phyloP scores from a whole-genome alignment of 2,329 filamentous ascomycete genomes.

The Septoria petroselini region DNA sequence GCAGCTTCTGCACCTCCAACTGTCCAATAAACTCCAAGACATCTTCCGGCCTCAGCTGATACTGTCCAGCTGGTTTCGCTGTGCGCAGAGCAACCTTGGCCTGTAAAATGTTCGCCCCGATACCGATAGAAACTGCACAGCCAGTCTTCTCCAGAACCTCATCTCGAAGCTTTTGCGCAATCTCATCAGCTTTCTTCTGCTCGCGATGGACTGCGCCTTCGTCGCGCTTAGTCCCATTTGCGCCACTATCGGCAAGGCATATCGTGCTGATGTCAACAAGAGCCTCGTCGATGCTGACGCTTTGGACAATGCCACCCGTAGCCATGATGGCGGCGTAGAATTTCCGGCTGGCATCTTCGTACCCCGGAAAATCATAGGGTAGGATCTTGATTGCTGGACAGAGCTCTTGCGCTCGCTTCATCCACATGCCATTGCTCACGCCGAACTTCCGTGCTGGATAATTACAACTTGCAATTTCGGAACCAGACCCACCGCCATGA shows the following conservation, averaged over 20 bases:
- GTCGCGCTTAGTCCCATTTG: conserved; percentile 61
- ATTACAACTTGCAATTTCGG: conserved; percentile 97
- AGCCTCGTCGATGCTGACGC: conserved; percentile 94
- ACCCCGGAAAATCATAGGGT: conserved; percentile 93
- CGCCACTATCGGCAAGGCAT: conserved; percentile 63
- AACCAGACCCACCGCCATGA: conserved; percentile 78
- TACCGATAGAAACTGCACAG: conserved; percentile 88
- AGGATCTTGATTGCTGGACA: conserved; percentile 84
- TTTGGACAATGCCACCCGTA: conserved; percentile 81
- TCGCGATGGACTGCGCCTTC: conserved; percentile 73
- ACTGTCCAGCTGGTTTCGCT: conserved; percentile 91
- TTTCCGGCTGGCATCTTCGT: conserved; percentile 81
- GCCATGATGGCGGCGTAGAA: conserved; percentile 85
- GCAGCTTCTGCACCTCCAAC: conserved; percentile 75
- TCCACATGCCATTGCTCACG: conserved; percentile 99
- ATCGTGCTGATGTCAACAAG: conserved; percentile 76
- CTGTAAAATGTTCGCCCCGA: conserved; percentile 83
- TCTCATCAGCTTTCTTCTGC: conserved; percentile 70
- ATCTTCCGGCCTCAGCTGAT: conserved; percentile 79
- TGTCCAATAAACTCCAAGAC: conserved; percentile 72
- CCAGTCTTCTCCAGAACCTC: conserved; percentile 71
- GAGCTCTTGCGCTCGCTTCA: conserved; percentile 80
- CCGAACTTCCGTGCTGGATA: conserved; percentile 84
- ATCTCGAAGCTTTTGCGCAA: conserved; percentile 65
- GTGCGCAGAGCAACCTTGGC: conserved; percentile 87